Evolutionary conservation across 805 yeast genomes (phyloP), one percentile per base, ranked within the genome.

Genomic region (Pichia rugopelliculosa): DNA sequence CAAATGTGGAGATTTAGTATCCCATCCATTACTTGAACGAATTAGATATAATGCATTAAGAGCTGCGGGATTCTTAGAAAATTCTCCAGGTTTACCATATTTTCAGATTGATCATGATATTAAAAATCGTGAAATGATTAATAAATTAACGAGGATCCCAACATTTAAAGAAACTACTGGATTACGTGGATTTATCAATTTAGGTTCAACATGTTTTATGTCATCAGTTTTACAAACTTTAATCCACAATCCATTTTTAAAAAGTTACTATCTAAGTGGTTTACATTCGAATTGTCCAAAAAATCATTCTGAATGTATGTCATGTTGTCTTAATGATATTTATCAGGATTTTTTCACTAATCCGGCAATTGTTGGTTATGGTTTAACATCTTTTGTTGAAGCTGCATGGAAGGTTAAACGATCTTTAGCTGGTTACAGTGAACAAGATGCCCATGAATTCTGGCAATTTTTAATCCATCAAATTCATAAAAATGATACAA

Each of bases 401-500:
- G 87, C 96, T 12, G 83, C 96, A 1, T 89, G 96, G 91, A 82
- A 82, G 57, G 82, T 83, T 41, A 86, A 87, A 56, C 78, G 85
- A 54, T 77, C 88, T 30, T 75, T 93, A 49, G 96, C 97, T 0
- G 99, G 99, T 1, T 90, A 90, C 56, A 84, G 93, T 33, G 97
- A 93, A 65, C 99, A 93, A 66, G 99, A 93, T 63, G 98, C 99
- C 0, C 99, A 93, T 66, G 99, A 93, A 65, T 93, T 91, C 65
- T 84, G 95, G 84, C 97, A 93, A 61, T 90, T 91, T 61, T 60
- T 91, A 25, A 72, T 91, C 36, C 86, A 91, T 64, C 95, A 89
- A 65, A 66, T 93, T 48, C 99, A 93, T 64, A 67, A 65, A 46
- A 69, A 66, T 50, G 70, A 71, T 56, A 68, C 61, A 13, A 50